A percentile compares a stretch with the other conserved stretches of the same genome.
Evolutionary conservation across 495 filamentous ascomycete species (phyloP).

Genomic region (Neurospora sp.): DNA sequence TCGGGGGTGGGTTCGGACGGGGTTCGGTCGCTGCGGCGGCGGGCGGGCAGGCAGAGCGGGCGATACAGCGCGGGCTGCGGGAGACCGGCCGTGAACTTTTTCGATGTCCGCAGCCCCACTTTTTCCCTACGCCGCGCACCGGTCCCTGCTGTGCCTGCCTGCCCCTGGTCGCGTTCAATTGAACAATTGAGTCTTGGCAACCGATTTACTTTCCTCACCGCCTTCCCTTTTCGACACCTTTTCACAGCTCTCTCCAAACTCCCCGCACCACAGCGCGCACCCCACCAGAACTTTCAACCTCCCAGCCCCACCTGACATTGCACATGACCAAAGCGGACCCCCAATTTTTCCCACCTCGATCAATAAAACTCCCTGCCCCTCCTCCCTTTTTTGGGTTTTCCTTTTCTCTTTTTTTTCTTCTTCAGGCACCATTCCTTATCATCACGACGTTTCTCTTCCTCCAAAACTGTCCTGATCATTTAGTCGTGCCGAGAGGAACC

Average conservation of each 20-base stretch:
- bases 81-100: conserved; percentile 24
- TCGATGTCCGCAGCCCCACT: conserved; percentile 11
- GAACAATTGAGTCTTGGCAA: neutral
- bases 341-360: neutral
- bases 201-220: neutral
- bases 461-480: conserved; percentile 41
- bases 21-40: neutral
- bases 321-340: neutral
- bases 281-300: neutral
- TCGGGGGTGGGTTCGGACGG: neutral
- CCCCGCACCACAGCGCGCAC: neutral
- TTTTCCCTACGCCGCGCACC: neutral
- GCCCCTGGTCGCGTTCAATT: too few species aligned
- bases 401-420: conserved; percentile 8
- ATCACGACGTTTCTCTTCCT: conserved; percentile 30
- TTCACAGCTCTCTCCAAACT: neutral
- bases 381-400: too few species aligned
- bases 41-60: neutral
- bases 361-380: too few species aligned
- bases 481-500: conserved; percentile 36
- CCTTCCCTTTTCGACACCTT: neutral
- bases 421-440: conserved; percentile 45
- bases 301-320: neutral
- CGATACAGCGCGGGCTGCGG: neutral
- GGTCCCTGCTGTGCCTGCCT: too few species aligned